Base-by-base conservation (phyloP, 441 rosid species). In the Aquilaria agallochum region DNA sequence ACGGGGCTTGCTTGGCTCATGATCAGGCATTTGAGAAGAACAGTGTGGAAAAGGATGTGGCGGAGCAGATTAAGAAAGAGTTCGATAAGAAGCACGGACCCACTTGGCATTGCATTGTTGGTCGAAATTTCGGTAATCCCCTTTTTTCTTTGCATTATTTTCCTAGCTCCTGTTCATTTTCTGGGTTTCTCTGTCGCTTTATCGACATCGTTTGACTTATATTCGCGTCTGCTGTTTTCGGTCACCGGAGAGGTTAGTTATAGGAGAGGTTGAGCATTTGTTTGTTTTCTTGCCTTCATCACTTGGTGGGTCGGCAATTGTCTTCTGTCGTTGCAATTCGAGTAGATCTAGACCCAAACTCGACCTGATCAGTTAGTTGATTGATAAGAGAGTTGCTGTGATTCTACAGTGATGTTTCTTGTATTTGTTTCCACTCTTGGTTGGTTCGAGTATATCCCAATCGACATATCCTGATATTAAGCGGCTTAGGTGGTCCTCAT, bases 41-140 rank as follows among this genome's bases (percentile, higher is more conserved):
- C 70, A 71, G 62, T 60, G 95, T 92, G 57, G 99, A 95, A 93
- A 95, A 95, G 78, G 99, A 95, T 68, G 89, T 91, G 27, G 99
- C 99, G 2, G 99, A 95, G 92, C 76, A 79, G 53, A 92, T 95
- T 59, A 95, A 95, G 84, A 95, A 95, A 81, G 99, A 92, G 76
- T 95, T 95, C 70, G 99, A 95, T 71, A 86, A 73, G 80, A 88
- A 68, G 76, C 93, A 95, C 58, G 99, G 99, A 40, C 91, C 93
- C 55, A 95, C 98, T 71, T 95, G 99, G 99, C 99, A 95, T 76
- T 95, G 99, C 89, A 95, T 95, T 58, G 99, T 95, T 31, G 99
- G 99, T 65, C 95, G 96, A 72, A 95, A 95, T 85, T 95, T 95
- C 54, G 99, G 99, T 95, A 80, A 72, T 64, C 70, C 71, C 36